phyloP scores from a whole-genome alignment of 2,329 filamentous ascomycete species.

The Chaetothyriales sp. region DNA sequence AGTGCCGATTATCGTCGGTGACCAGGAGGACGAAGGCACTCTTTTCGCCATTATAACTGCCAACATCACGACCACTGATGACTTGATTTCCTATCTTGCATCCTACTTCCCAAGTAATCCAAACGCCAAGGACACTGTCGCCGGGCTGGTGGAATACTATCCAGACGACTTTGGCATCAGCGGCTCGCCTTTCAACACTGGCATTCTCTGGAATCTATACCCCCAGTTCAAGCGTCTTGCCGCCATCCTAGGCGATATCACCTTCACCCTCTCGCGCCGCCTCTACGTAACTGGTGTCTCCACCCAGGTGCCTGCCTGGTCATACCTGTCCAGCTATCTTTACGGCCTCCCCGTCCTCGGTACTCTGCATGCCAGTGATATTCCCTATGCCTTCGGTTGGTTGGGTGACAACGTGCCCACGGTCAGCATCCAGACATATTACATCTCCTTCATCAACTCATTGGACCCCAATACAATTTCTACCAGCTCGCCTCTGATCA shows the following conservation, averaged over 20 bases:
- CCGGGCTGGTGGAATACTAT: constrained; percentile 35
- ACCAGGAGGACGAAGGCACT: constrained; percentile 70
- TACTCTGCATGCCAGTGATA: constrained; percentile 58
- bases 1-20: constrained; percentile 52
- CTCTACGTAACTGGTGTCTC: constrained; percentile 41
- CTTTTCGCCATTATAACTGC: constrained; percentile 43
- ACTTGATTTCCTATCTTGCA: constrained; percentile 48
- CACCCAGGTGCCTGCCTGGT: constrained; percentile 52
- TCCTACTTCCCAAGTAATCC: constrained; percentile 46
- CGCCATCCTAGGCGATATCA: constrained; percentile 41
- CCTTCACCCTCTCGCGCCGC: constrained; percentile 58
- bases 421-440: constrained; percentile 38
- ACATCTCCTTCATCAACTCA: constrained; percentile 55
- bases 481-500: background rate
- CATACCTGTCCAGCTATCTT: constrained; percentile 58
- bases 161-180: background rate
- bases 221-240: constrained; percentile 39
- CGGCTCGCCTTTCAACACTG: background rate
- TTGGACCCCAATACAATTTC: constrained; percentile 46
- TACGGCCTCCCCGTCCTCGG: constrained; percentile 57
- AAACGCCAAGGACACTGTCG: constrained; percentile 32
- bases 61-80: constrained; percentile 44
- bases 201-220: background rate
- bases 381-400: constrained; percentile 55
- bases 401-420: constrained; percentile 44